Conservation (phyloP, 306 rosid genomes). For the Begonia masoniana region DNA sequence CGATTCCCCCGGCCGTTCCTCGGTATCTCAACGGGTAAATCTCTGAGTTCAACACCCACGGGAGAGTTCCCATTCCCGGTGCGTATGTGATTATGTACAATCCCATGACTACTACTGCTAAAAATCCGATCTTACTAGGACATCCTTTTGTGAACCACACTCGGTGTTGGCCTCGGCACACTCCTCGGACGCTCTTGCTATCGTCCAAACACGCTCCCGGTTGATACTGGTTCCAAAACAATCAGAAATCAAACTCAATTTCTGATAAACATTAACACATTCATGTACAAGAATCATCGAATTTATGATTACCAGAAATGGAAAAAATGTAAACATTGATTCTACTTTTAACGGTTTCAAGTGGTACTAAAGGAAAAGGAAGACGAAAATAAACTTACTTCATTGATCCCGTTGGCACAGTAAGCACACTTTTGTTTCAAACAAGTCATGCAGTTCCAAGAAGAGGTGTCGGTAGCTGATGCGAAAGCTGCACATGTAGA, state of each 20-base stretch:
- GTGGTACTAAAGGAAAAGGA: too few species aligned
- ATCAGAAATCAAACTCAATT: neutral
- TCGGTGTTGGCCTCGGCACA: slow-evolving; percentile 24
- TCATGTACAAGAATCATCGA: neutral
- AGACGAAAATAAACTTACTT: slow-evolving; percentile 26
- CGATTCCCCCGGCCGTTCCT: slow-evolving; percentile 74
- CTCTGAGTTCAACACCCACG: slow-evolving; percentile 81
- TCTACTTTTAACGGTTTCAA: too few species aligned
- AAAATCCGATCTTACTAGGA: slow-evolving; percentile 54
- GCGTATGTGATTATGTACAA: slow-evolving; percentile 51
- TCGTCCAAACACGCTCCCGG: slow-evolving; percentile 69
- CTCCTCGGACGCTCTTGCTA: slow-evolving; percentile 13
- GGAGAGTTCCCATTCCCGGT: slow-evolving; percentile 77
- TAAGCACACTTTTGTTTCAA: slow-evolving; percentile 46
- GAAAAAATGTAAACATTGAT: neutral
- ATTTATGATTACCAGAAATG: neutral
- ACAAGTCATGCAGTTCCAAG: slow-evolving; percentile 78
- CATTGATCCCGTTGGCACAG: slow-evolving; percentile 26
- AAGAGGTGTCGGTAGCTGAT: slow-evolving; percentile 21
- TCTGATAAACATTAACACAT: neutral
- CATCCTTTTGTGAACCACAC: slow-evolving; percentile 68
- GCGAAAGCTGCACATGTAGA: slow-evolving; percentile 42
- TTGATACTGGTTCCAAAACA: slow-evolving; percentile 20
- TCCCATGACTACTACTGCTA: slow-evolving; percentile 54
- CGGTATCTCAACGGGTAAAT: slow-evolving; percentile 62